These are phyloP conservation scores for Pythium insidiosum DNA, from an alignment of 352 stramenopile genomes.

Conservation along the genomic window DNA sequence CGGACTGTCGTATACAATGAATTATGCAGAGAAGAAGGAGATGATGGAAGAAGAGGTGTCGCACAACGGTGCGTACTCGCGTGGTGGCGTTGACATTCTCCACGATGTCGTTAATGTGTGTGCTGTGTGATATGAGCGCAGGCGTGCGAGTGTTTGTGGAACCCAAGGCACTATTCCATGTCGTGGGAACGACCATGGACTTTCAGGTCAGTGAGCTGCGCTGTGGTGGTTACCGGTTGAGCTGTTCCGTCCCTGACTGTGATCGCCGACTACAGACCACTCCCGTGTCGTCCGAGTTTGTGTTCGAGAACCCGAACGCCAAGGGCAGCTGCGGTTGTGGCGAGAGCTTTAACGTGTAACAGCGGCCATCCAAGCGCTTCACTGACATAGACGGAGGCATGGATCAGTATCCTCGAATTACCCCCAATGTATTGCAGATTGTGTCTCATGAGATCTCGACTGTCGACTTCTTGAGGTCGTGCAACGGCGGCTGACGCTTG, in stretches of 20 bases:
- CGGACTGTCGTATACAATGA: slow-evolving; percentile 98
- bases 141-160: slow-evolving; percentile 98
- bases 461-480: slow-evolving; percentile 64
- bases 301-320: slow-evolving; percentile 99
- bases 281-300: slow-evolving; percentile 96
- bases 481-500: slow-evolving; percentile 28
- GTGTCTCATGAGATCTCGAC: slow-evolving; percentile 40
- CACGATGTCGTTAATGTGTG: background rate
- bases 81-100: background rate
- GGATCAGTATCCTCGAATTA: no score
- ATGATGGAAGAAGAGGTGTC: slow-evolving; percentile 92
- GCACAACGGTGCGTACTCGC: slow-evolving; percentile 51
- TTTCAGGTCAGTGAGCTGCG: slow-evolving; percentile 57
- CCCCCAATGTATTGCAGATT: slow-evolving; percentile 12
- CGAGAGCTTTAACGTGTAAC: slow-evolving; percentile 98
- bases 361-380: background rate
- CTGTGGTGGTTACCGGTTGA: no score
- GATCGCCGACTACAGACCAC: slow-evolving; percentile 65
- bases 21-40: slow-evolving; percentile 96
- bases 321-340: slow-evolving; percentile 98
- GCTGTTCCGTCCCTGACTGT: background rate
- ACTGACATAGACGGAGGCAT: background rate
- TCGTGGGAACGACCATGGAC: slow-evolving; percentile 99
- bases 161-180: slow-evolving; percentile 97
- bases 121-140: slow-evolving; percentile 5